phyloP scores from a whole-genome alignment of 192 early-diverging fungal species.

The Piromyces finnis region DNA sequence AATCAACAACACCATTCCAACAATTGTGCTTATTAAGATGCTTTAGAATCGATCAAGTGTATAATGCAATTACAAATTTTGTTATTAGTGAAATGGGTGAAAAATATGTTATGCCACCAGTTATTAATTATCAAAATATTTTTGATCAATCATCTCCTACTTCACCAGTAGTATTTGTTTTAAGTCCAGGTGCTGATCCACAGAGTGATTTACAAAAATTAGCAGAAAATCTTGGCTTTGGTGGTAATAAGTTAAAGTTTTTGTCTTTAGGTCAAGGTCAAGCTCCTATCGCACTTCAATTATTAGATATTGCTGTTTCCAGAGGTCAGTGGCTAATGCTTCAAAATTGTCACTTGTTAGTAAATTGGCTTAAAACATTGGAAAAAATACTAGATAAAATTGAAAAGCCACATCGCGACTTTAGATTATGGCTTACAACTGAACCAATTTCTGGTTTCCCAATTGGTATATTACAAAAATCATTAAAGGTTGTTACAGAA shows the following conservation, averaged over 20 bases:
- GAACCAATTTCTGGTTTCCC: constrained; percentile 35
- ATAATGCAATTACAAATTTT: constrained; percentile 40
- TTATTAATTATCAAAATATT: constrained; percentile 43
- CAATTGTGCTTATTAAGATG: constrained; percentile 34
- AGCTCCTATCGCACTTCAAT: constrained; percentile 36
- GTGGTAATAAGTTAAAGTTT: constrained; percentile 36
- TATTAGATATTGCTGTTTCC: constrained; percentile 37
- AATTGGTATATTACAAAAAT: constrained; percentile 39
- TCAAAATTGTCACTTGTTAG: constrained; percentile 39
- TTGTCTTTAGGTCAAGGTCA: constrained; percentile 43
- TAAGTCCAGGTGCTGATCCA: constrained; percentile 41
- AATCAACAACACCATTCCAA: constrained; percentile 27
- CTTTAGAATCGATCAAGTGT: constrained; percentile 36
- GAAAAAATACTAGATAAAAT: constrained; percentile 45
- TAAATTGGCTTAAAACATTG: constrained; percentile 27
- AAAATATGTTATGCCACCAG: constrained; percentile 48
- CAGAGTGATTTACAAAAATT: constrained; percentile 42
- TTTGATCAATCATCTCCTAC: constrained; percentile 43
- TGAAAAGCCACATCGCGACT: constrained; percentile 38
- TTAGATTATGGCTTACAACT: constrained; percentile 39
- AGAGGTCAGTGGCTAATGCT: constrained; percentile 46
- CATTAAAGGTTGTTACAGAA: constrained; percentile 43
- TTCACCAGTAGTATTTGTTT: constrained; percentile 35
- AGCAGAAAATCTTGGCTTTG: constrained; percentile 34
- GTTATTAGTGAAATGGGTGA: constrained; percentile 42